Evolutionary conservation across 306 rosid genomes (phyloP).

Genomic region (Quercus berberidifolia): DNA sequence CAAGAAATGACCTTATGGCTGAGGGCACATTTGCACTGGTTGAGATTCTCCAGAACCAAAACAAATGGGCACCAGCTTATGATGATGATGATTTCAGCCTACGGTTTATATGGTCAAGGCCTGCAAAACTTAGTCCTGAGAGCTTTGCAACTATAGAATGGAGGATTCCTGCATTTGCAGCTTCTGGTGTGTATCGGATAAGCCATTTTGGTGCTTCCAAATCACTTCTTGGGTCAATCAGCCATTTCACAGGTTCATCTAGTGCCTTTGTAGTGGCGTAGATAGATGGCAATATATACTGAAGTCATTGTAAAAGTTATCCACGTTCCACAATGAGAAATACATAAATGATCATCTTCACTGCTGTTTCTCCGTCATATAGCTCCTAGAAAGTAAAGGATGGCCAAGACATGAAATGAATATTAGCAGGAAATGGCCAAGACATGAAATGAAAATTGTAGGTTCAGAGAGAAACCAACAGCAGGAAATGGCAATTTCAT

Average conservation of each 20-base stretch:
- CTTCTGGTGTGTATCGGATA: conserved; percentile 69
- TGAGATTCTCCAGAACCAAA: conserved; percentile 52
- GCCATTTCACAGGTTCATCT: conserved; percentile 76
- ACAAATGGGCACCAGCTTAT: conserved; percentile 70
- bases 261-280: conserved; percentile 67
- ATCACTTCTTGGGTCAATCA: conserved; percentile 55
- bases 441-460: no score
- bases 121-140: conserved; percentile 46
- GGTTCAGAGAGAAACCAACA: no score
- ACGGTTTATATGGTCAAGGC: conserved; percentile 81
- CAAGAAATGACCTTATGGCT: conserved; percentile 82
- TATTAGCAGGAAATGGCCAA: no score
- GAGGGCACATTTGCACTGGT: conserved; percentile 90
- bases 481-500: no score
- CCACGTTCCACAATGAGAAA: not conserved
- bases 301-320: not conserved
- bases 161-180: conserved; percentile 61
- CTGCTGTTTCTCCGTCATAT: no score
- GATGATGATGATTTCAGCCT: conserved; percentile 89
- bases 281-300: not conserved
- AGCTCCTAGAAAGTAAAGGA: no score
- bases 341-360: not conserved
- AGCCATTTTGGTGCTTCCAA: conserved; percentile 81
- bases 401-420: no score
- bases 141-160: conserved; percentile 77